A percentile compares a stretch with the other conserved stretches of the same genome.
phyloP scores from a whole-genome alignment of 495 filamentous ascomycete species.

The Xylaria castorea region DNA sequence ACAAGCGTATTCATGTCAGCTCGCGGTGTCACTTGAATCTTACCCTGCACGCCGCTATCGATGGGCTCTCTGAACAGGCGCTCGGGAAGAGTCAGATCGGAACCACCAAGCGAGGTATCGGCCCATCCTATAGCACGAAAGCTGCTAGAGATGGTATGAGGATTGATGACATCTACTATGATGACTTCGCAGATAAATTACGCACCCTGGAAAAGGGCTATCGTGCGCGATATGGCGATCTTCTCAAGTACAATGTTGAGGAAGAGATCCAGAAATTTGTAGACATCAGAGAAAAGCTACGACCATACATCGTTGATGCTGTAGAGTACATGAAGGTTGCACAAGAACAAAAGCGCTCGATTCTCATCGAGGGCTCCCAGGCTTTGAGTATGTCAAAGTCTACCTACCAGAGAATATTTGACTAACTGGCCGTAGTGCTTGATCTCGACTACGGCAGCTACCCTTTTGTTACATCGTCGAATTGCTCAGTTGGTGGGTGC shows the following conservation, averaged over 20 bases:
- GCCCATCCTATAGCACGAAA: constrained; percentile 84
- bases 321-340: constrained; percentile 62
- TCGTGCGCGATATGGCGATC: constrained; percentile 74
- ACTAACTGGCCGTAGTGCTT: constrained; percentile 46
- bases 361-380: constrained; percentile 86
- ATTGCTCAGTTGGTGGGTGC: constrained; percentile 76
- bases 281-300: constrained; percentile 69
- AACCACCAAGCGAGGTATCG: constrained; percentile 70
- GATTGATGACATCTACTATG: constrained; percentile 76
- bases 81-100: constrained; percentile 65
- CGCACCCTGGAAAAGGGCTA: constrained; percentile 68
- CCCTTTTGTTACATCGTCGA: constrained; percentile 84
- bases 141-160: constrained; percentile 76
- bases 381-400: constrained; percentile 62
- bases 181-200: constrained; percentile 74
- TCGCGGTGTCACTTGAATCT: constrained; percentile 85
- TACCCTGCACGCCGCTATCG: constrained; percentile 79
- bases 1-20: constrained; percentile 74
- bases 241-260: constrained; percentile 77
- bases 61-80: constrained; percentile 81
- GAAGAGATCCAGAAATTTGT: constrained; percentile 71
- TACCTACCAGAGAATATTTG: background rate
- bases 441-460: constrained; percentile 67
- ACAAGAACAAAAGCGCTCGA: constrained; percentile 64
- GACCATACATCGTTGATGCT: constrained; percentile 73